Conservation (phyloP, 1,284 basidiomycete species). For the Inonotus hispidus region DNA sequence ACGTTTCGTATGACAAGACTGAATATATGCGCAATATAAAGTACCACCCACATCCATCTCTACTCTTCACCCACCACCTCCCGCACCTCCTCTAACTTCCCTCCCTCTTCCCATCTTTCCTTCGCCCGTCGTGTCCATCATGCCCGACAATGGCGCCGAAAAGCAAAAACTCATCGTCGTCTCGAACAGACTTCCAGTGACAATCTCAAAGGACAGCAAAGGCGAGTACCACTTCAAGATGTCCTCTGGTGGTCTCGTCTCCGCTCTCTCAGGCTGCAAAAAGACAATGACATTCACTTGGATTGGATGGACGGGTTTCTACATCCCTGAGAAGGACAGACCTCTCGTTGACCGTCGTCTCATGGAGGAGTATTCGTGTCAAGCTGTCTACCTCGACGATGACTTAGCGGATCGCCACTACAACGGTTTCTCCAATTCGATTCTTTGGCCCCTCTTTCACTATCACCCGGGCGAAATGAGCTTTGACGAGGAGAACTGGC, state of each 20-base stretch:
- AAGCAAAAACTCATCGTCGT: conserved; percentile 86
- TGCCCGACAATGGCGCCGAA: conserved; percentile 1
- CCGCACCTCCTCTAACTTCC: conserved; percentile 13
- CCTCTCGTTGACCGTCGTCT: conserved; percentile 83
- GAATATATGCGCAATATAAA: neutral
- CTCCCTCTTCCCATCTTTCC: conserved; percentile 19
- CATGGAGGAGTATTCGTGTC: conserved; percentile 93
- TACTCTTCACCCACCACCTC: conserved; percentile 20
- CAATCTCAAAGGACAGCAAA: conserved; percentile 80
- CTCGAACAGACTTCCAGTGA: conserved; percentile 91
- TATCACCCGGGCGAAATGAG: conserved; percentile 99
- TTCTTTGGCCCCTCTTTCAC: conserved; percentile 99
- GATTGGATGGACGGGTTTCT: conserved; percentile 91
- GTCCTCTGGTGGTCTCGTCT: conserved; percentile 93
- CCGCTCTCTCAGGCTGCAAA: conserved; percentile 92
- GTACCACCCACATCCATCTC: conserved; percentile 3
- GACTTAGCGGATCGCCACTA: conserved; percentile 98
- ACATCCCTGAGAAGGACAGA: conserved; percentile 86
- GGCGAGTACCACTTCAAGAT: conserved; percentile 97
- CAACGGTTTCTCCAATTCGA: conserved; percentile 98
- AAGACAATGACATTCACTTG: conserved; percentile 94
- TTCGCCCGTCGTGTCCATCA: neutral
- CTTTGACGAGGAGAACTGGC: conserved; percentile 98
- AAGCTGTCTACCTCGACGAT: conserved; percentile 96
- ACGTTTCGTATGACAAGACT: conserved; percentile 7